phyloP scores from a whole-genome alignment of 805 yeast species.

The Osmozyma mogii region DNA sequence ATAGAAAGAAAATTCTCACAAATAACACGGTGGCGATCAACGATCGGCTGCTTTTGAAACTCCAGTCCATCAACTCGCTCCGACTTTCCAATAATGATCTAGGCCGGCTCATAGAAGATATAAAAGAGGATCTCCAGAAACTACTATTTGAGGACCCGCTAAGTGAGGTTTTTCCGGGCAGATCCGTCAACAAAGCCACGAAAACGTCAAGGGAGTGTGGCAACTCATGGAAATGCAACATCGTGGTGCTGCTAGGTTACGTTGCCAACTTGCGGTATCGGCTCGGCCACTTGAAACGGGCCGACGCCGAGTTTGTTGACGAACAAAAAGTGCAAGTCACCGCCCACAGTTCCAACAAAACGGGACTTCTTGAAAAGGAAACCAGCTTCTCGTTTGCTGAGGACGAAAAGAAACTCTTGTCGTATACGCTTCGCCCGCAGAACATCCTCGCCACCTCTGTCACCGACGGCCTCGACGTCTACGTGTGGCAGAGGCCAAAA shows the following conservation, averaged over 20 bases:
- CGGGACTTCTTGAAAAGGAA: too few species aligned
- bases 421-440: too few species aligned
- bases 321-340: conserved; percentile 4
- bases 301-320: conserved; percentile 8
- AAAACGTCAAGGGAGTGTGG: conserved; percentile 7
- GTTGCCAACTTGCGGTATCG: conserved; percentile 12
- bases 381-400: too few species aligned
- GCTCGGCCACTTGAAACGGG: conserved; percentile 5
- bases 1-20: conserved; percentile 14
- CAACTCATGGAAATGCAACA: conserved; percentile 16
- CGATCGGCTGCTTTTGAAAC: conserved; percentile 17
- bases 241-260: conserved; percentile 14
- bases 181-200: conserved; percentile 6
- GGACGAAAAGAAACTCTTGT: too few species aligned
- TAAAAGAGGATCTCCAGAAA: conserved; percentile 7
- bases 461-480: conserved; percentile 12
- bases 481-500: conserved; percentile 15
- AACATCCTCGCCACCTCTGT: conserved; percentile 5
- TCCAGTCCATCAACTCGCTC: conserved; percentile 15
- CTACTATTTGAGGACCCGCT: conserved; percentile 7
- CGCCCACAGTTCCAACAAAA: background rate
- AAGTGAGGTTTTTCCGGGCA: conserved; percentile 6
- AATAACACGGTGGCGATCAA: conserved; percentile 16
- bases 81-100: conserved; percentile 19
- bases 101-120: conserved; percentile 12